phyloP scores from a whole-genome alignment of 78 protist species.

The Diacronema lutheri region DNA sequence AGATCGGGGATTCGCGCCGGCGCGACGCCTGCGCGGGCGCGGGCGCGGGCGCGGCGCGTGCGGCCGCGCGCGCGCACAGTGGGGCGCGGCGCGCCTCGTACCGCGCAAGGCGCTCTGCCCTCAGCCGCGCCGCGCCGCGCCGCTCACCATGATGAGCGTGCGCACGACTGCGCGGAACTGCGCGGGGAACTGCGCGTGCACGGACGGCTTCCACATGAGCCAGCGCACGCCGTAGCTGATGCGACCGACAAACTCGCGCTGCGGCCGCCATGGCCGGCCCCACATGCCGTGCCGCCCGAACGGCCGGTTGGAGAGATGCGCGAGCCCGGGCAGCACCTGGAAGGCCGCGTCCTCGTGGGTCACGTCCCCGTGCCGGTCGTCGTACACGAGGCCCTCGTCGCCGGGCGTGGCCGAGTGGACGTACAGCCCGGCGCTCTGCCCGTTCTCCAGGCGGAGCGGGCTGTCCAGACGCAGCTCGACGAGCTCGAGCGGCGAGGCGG shows the following conservation, averaged over 20 bases:
- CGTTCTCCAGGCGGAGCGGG: neutral
- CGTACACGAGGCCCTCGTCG: conserved; percentile 37
- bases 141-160: neutral
- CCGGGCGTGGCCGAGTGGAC: conserved; percentile 29
- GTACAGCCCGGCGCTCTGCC: conserved; percentile 6
- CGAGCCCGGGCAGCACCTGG: conserved; percentile 34
- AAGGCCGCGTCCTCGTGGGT: neutral
- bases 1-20: neutral
- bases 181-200: neutral
- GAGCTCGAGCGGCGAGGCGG: neutral
- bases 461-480: neutral
- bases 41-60: too few species aligned
- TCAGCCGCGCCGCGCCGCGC: too few species aligned
- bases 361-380: neutral
- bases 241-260: conserved; percentile 38
- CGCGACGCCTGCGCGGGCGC: neutral
- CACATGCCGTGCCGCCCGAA: conserved; percentile 10
- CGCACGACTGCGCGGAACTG: neutral
- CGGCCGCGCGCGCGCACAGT: too few species aligned
- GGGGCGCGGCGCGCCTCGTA: too few species aligned
- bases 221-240: conserved; percentile 29
- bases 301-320: conserved; percentile 37
- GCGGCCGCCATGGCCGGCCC: conserved; percentile 20
- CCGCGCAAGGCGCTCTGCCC: too few species aligned
- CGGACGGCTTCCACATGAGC: conserved; percentile 31